phyloP scores from a whole-genome alignment of 2,329 filamentous ascomycete species.

The Alternaria sp. region DNA sequence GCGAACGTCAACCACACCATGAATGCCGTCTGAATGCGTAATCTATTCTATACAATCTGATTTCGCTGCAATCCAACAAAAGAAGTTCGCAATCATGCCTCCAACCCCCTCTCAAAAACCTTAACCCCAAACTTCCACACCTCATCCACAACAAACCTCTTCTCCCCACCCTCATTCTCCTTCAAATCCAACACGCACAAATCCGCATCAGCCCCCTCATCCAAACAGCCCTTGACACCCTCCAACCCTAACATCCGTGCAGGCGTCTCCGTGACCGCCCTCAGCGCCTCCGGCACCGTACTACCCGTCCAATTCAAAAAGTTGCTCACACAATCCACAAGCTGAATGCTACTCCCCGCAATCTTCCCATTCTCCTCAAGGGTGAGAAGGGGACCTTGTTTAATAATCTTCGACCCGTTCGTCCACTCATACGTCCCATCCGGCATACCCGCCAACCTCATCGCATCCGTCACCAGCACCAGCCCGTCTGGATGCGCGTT shows the following conservation, averaged over 20 bases:
- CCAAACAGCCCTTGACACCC: slow-evolving; percentile 67
- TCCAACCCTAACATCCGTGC: slow-evolving; percentile 76
- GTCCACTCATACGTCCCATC: slow-evolving; percentile 88
- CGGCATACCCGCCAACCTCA: slow-evolving; percentile 82
- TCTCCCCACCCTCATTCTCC: slow-evolving; percentile 53
- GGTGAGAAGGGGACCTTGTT: slow-evolving; percentile 74
- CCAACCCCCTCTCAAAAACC: slow-evolving; percentile 31
- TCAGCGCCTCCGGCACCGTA: slow-evolving; percentile 70
- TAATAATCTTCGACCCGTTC: slow-evolving; percentile 71
- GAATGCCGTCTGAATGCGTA: neutral
- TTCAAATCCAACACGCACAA: slow-evolving; percentile 71
- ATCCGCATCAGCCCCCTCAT: slow-evolving; percentile 57
- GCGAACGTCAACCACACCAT: neutral
- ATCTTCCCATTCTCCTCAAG: slow-evolving; percentile 74
- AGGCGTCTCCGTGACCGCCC: slow-evolving; percentile 77
- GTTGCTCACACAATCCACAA: slow-evolving; percentile 85
- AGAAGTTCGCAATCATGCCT: neutral
- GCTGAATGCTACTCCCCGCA: slow-evolving; percentile 66
- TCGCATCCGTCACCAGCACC: slow-evolving; percentile 90
- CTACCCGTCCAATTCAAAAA: slow-evolving; percentile 77
- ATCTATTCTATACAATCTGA: neutral
- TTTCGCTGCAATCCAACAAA: neutral
- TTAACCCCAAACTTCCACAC: slow-evolving; percentile 77
- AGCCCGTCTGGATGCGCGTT: slow-evolving; percentile 84
- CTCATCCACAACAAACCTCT: slow-evolving; percentile 70